A percentile compares a stretch with the other conserved stretches of the same genome.
phyloP scores from a whole-genome alignment of 108 stramenopile species.

The Nitzschia sp. region DNA sequence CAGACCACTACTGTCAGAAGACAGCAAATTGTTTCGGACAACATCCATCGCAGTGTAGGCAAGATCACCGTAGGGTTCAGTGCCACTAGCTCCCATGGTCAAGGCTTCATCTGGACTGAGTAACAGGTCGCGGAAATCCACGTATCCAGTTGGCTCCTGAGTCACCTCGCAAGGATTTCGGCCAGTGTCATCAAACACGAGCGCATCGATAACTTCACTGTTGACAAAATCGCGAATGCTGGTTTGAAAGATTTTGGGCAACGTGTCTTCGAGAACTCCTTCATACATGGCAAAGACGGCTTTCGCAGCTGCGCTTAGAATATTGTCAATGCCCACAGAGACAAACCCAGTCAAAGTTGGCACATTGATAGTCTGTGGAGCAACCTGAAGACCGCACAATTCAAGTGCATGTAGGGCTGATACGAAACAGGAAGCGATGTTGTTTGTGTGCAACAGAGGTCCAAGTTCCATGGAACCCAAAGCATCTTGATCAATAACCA shows the following conservation, averaged over 20 bases:
- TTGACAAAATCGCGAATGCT: conserved; percentile 52
- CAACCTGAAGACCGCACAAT: conserved; percentile 34
- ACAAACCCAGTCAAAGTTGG: conserved; percentile 56
- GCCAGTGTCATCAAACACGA: conserved; percentile 1
- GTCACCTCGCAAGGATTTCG: not conserved
- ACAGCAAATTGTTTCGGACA: conserved; percentile 19
- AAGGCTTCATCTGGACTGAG: not conserved
- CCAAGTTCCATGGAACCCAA: conserved; percentile 56
- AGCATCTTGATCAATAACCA: conserved; percentile 51
- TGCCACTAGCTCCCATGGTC: conserved; percentile 3
- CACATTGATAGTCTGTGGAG: conserved; percentile 33
- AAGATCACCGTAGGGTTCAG: conserved; percentile 25
- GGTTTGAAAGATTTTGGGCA: conserved; percentile 56
- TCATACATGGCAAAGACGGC: conserved; percentile 56
- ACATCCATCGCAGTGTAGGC: conserved; percentile 16
- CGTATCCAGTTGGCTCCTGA: not conserved
- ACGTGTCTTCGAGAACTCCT: conserved; percentile 40
- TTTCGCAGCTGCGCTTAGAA: conserved; percentile 46
- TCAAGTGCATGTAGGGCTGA: conserved; percentile 38
- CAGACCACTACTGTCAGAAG: conserved; percentile 8
- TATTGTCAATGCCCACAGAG: conserved; percentile 56
- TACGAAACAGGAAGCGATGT: conserved; percentile 52
- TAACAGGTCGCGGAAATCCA: conserved; percentile 32
- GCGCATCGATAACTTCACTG: conserved; percentile 29
- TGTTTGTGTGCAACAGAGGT: conserved; percentile 46